Evolutionary conservation across 148 eudicot species (phyloP).

Genomic region (Polygonum aviculare): DNA sequence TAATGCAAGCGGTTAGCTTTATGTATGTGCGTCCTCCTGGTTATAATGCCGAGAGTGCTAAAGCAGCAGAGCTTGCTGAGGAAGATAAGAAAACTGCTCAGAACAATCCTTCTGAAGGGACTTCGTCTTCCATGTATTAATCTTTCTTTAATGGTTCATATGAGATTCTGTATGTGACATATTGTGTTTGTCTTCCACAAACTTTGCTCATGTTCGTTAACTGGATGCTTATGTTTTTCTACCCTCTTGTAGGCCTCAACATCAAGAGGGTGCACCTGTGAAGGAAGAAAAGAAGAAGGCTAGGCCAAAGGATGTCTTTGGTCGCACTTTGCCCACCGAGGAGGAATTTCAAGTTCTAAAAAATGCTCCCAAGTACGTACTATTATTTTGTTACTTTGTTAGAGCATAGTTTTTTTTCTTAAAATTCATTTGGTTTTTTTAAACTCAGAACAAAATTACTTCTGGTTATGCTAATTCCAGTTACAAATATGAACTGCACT

Average conservation of each 20-base stretch:
- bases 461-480: neutral
- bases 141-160: neutral
- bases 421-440: neutral
- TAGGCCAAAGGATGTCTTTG: slow-evolving; percentile 84
- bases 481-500: neutral
- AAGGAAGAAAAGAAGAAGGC: slow-evolving; percentile 60
- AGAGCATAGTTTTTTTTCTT: neutral
- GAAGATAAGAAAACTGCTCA: slow-evolving; percentile 40
- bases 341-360: slow-evolving; percentile 84
- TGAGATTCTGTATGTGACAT: neutral
- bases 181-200: neutral
- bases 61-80: slow-evolving; percentile 87
- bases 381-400: neutral
- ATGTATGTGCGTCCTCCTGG: slow-evolving; percentile 99
- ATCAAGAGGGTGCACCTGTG: slow-evolving; percentile 25
- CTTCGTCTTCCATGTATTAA: slow-evolving; percentile 51
- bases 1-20: slow-evolving; percentile 98
- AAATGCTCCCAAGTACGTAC: slow-evolving; percentile 76
- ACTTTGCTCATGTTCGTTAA: neutral
- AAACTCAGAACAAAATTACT: neutral
- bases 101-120: slow-evolving; percentile 23
- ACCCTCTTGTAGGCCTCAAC: slow-evolving; percentile 31
- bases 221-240: neutral
- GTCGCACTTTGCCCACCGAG: slow-evolving; percentile 84
- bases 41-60: slow-evolving; percentile 95